phyloP scores from a whole-genome alignment of 306 rosid genomes.

The Albizia julibrissin region DNA sequence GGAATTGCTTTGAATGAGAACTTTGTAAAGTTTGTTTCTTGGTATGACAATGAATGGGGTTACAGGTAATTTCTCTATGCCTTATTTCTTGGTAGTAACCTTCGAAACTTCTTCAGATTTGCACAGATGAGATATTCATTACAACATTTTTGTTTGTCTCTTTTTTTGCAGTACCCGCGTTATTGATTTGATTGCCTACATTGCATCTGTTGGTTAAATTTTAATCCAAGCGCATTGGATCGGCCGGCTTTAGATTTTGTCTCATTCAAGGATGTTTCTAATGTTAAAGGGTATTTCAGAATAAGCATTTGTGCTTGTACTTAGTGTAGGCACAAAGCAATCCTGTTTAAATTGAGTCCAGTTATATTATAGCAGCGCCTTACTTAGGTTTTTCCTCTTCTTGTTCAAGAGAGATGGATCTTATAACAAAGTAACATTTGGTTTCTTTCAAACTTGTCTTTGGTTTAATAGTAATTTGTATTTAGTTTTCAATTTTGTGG shows the following conservation, averaged over 20 bases:
- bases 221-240: conserved; percentile 32
- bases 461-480: neutral
- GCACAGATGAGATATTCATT: neutral
- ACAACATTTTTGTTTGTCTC: neutral
- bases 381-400: conserved; percentile 27
- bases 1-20: conserved; percentile 85
- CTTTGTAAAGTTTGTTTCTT: conserved; percentile 79
- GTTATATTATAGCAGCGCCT: neutral
- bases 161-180: conserved; percentile 77
- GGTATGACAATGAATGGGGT: conserved; percentile 96
- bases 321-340: conserved; percentile 27
- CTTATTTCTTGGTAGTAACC: neutral
- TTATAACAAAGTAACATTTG: conserved; percentile 10
- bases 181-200: conserved; percentile 80
- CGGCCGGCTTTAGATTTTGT: conserved; percentile 29
- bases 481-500: neutral
- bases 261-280: conserved; percentile 16
- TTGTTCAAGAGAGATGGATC: conserved; percentile 11
- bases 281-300: conserved; percentile 5
- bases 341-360: neutral
- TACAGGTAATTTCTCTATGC: conserved; percentile 58
- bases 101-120: neutral
- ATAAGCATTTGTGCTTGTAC: conserved; percentile 37
- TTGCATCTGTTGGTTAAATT: conserved; percentile 54
- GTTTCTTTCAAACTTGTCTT: neutral